These are phyloP conservation scores for Tylopilus felleus DNA, from an alignment of 768 basidiomycete genomes.

Conservation along the genomic window DNA sequence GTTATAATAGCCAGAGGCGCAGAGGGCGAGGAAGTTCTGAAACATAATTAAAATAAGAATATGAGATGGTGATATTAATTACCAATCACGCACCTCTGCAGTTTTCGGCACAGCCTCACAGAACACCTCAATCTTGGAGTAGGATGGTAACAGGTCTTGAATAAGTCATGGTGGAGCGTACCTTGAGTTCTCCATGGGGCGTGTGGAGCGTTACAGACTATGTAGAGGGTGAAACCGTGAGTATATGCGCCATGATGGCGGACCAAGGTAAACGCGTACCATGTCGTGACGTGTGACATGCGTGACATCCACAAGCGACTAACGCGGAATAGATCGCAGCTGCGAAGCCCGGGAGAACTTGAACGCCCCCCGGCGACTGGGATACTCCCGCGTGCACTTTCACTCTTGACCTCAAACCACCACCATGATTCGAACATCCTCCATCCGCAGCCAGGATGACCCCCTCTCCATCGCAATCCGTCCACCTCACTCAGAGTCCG, in stretches of 20 bases:
- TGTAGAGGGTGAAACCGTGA: conserved; percentile 4
- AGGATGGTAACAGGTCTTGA: background rate
- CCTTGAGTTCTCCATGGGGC: conserved; percentile 93
- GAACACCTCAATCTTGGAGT: conserved; percentile 83
- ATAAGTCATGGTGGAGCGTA: conserved; percentile 28
- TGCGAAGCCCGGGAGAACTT: background rate
- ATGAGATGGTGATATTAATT: background rate
- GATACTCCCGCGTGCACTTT: background rate
- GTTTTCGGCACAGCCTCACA: conserved; percentile 96
- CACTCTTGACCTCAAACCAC: conserved; percentile 32
- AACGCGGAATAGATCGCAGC: background rate
- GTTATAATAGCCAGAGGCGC: conserved; percentile 86
- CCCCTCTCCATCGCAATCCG: conserved; percentile 66
- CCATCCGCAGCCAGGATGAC: conserved; percentile 72
- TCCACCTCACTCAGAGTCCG: conserved; percentile 65
- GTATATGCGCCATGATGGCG: conserved; percentile 22
- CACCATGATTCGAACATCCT: conserved; percentile 63
- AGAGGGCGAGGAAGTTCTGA: conserved; percentile 94
- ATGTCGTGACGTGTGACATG: conserved; percentile 29
- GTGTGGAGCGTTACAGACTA: conserved; percentile 96
- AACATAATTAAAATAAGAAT: background rate
- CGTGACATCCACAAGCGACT: conserved; percentile 13
- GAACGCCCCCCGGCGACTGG: no score
- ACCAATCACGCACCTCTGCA: conserved; percentile 66
- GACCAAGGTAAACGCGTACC: conserved; percentile 24